Percentiles rank a stretch among this genome's conserved stretches.
Evolutionary conservation across 176 grass and related monocot genomes (phyloP).

Genomic region (Zoysia pacifica): DNA sequence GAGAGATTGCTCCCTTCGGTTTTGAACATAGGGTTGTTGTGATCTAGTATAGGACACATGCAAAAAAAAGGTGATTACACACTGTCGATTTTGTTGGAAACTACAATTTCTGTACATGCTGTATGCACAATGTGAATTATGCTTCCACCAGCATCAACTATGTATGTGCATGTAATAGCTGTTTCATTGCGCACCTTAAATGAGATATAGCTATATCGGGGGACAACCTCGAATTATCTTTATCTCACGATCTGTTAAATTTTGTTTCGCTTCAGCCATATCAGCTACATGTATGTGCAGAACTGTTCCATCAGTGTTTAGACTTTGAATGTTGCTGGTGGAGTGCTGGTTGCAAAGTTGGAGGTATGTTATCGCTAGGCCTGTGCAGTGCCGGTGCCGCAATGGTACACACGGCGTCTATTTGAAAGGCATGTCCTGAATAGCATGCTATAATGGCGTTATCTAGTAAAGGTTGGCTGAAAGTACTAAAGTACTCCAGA

Average conservation of each 20-base stretch:
- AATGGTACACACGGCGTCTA: too few species aligned
- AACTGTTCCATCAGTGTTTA: background rate
- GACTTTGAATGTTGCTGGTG: background rate
- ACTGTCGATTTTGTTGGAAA: conserved; percentile 20
- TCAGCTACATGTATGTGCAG: background rate
- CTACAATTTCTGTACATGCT: conserved; percentile 34
- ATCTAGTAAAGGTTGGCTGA: too few species aligned
- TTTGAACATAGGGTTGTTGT: conserved; percentile 21
- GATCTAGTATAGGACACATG: conserved; percentile 29
- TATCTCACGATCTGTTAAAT: background rate
- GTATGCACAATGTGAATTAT: conserved; percentile 12
- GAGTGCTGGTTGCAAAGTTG: background rate
- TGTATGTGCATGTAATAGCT: background rate
- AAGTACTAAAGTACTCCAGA: too few species aligned
- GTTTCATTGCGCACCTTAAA: background rate
- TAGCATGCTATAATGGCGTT: too few species aligned
- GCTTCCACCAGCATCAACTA: background rate
- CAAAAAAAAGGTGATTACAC: background rate
- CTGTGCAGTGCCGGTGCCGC: too few species aligned
- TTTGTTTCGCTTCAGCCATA: background rate
- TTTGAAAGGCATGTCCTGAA: too few species aligned
- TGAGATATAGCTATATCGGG: background rate
- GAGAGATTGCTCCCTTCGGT: conserved; percentile 12
- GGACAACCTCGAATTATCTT: background rate
- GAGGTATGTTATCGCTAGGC: background rate